Evolutionary conservation across 2,329 filamentous ascomycete species (phyloP), one percentile per base, ranked within the genome.

Genomic region (Didymella pomorum): DNA sequence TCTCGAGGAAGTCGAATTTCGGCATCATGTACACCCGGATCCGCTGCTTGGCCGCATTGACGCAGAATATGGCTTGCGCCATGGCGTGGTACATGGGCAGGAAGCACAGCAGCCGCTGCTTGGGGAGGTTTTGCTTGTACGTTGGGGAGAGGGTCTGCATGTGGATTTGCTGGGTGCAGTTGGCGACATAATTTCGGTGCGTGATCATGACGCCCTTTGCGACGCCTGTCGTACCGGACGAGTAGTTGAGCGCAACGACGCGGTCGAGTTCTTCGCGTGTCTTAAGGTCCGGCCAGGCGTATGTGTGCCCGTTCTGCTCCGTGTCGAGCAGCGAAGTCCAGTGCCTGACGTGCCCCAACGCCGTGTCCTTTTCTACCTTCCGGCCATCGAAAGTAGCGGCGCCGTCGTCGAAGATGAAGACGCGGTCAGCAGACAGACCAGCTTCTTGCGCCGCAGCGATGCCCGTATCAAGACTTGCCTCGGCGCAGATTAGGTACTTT

Each of bases 171-270:
- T 90, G 87, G 14, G 80, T 68, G 64, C 86, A 84, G 71, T 94
- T 94, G 61, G 90, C 83, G 42, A 93, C 84, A 69, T 92, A 91
- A 65, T 92, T 90, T 59, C 82, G 80, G 76, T 96, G 92, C n/a
- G 87, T 87, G 63, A 95, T 89, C 76, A 90, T 87, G 14, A 95
- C 92, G 11, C 92, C 92, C 74, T 96, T 96, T 10, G 92, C 91
- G 4, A 92, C 82, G 7, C 92, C 92, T 2, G 92, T 96, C 1
- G 90, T 93, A 11, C 91, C 87, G 28, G 85, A 89, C 63, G 87
- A 90, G 77, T 94, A 96, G 76, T 96, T 95, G 61, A 96, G 83
- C 7, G 86, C 88, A 65, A 89, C 86, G 1, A 86, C 85, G 5
- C 83, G 82, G 54, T 82, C 66, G 23, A 78, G 74, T 57, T 81